A percentile compares a stretch with the other conserved stretches of the same genome.
phyloP scores from a whole-genome alignment of 345 rosid species.

The Toxicodendron radicans region DNA sequence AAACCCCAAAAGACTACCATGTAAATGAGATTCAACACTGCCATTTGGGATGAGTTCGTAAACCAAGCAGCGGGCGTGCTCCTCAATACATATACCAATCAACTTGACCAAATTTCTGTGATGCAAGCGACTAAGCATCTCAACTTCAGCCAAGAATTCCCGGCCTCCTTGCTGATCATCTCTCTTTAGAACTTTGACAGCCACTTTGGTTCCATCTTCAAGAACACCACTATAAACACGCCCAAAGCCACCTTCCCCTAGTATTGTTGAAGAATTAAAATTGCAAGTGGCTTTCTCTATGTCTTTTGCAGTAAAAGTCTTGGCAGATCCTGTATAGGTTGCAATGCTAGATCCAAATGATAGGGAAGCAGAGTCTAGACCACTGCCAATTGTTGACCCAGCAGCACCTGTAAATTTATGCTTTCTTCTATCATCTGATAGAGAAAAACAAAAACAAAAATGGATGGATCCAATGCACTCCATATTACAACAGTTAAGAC shows the following conservation, averaged over 20 bases:
- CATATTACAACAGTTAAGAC: constrained; percentile 3
- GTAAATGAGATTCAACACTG: constrained; percentile 96
- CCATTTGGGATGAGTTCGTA: constrained; percentile 96
- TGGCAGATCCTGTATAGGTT: constrained; percentile 80
- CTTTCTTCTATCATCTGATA: neutral
- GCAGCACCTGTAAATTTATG: constrained; percentile 51
- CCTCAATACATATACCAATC: constrained; percentile 93
- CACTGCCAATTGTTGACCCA: constrained; percentile 62
- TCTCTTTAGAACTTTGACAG: constrained; percentile 89
- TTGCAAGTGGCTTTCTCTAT: constrained; percentile 76
- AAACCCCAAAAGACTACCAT: constrained; percentile 45
- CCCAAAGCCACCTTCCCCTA: constrained; percentile 98
- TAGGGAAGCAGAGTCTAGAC: constrained; percentile 67
- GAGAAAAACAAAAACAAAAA: neutral
- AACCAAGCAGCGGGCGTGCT: constrained; percentile 75
- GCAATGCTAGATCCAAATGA: constrained; percentile 89
- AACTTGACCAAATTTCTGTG: constrained; percentile 92
- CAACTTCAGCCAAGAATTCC: constrained; percentile 94
- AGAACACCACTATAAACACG: constrained; percentile 79
- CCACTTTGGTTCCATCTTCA: constrained; percentile 83
- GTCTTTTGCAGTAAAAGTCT: constrained; percentile 74
- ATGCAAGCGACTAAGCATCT: constrained; percentile 98
- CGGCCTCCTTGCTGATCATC: constrained; percentile 91
- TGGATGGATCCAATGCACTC: constrained; percentile 7
- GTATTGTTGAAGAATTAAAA: constrained; percentile 64